Conservation (phyloP, 305 asterid species). For the Rubia tinctorum region DNA sequence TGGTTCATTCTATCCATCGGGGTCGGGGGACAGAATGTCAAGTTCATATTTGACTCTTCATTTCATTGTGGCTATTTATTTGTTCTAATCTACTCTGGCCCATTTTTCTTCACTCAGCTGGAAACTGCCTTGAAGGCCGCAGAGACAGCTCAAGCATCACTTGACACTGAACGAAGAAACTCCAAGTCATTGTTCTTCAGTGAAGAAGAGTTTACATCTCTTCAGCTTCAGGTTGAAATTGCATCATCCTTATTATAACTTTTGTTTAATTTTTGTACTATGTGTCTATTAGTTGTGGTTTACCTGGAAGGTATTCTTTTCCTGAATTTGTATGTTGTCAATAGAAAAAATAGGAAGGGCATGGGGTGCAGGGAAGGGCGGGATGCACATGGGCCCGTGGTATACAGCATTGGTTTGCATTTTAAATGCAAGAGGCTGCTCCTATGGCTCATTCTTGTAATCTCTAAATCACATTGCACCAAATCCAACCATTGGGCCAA, state of each 20-base stretch:
- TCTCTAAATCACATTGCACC: too few relatives aligned
- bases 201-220: slow-evolving; percentile 76
- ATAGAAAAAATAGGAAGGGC: not conserved
- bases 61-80: not conserved
- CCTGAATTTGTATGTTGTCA: not conserved
- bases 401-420: not conserved
- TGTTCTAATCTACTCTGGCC: not conserved
- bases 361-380: not conserved
- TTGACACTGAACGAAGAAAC: slow-evolving; percentile 58
- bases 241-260: not conserved
- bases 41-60: too few relatives aligned
- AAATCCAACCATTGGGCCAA: not conserved
- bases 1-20: not conserved
- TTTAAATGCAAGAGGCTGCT: not conserved
- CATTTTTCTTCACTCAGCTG: slow-evolving; percentile 22
- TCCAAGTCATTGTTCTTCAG: slow-evolving; percentile 53
- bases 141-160: slow-evolving; percentile 68
- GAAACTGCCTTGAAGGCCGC: slow-evolving; percentile 77
- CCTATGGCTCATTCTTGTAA: not conserved
- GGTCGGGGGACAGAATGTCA: not conserved
- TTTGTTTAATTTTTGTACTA: not conserved
- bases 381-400: too few relatives aligned
- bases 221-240: slow-evolving; percentile 58
- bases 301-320: not conserved
- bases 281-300: not conserved